Evolutionary conservation across 345 rosid genomes (phyloP), one percentile per base, ranked within the genome.

Genomic region (Eucalyptus camaldulensis): DNA sequence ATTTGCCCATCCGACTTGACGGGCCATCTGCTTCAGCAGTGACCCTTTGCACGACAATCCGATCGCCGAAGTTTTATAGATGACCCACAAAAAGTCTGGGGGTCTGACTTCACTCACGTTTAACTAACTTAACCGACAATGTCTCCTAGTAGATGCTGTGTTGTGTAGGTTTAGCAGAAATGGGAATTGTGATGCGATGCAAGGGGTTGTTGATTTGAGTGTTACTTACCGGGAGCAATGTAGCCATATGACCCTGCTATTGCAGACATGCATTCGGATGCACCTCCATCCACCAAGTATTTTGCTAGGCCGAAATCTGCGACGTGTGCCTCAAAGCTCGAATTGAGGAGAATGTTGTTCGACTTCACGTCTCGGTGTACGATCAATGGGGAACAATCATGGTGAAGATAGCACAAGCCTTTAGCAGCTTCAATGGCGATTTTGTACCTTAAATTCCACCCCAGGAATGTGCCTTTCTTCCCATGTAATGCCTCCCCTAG

Each of bases 221-320:
- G 14, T 60, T 11, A 88, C 56, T 44, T 95, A 97, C 99, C 99
- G 90, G 99, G 99, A 83, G 99, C 99, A 33, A 96, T 97, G 92
- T 97, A 97, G 87, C 99, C 99, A 44, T 97, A 97, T 4, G 99
- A 97, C 86, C 99, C 99, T 45, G 98, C 99, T 87, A 97, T 92
- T 8, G 99, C 97, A 40, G 99, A 97, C 99, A 97, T 97, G 89
- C 99, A 97, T 90, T 97, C 95, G 2, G 99, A 95, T n/a, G 97
- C 93, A 21, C 95, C 99, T 45, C 93, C 96, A 81, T 95, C 98
- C 51, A 92, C 94, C 90, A 96, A 91, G 94, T 95, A 96, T 92
- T 97, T 97, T 21, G 99, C 99, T 1, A 97, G 93, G 50, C 99
- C 98, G 80, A 97, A 97, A 94, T 97, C 99, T 4, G 99, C 99